Percentiles rank a stretch among this genome's conserved stretches.
These are phyloP conservation scores for Cladophialophora psammophila DNA, from an alignment of 2,329 filamentous ascomycete species.

Conservation along the genomic window DNA sequence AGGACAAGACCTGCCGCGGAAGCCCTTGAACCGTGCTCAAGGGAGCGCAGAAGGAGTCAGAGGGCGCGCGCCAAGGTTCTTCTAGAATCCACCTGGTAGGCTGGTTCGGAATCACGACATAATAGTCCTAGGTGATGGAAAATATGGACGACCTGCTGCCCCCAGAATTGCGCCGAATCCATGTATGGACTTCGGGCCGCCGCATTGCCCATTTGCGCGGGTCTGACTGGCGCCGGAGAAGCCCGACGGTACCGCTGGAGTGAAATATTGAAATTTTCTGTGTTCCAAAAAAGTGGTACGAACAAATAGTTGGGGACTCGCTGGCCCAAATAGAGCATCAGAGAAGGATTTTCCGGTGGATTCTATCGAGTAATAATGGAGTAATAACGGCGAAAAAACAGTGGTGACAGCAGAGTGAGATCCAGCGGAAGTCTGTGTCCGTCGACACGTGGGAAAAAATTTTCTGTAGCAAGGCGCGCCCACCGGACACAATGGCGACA, in stretches of 20 bases:
- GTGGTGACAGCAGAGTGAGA: background rate
- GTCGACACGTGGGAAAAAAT: slow-evolving; percentile 32
- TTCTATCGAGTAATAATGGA: slow-evolving; percentile 36
- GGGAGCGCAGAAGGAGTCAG: background rate
- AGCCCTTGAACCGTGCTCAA: background rate
- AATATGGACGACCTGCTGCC: background rate
- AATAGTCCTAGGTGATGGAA: background rate
- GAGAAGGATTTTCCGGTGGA: slow-evolving; percentile 25
- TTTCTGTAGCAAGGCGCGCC: slow-evolving; percentile 18
- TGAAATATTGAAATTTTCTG: slow-evolving; percentile 11
- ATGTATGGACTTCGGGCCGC: slow-evolving; percentile 5
- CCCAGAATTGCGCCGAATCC: background rate
- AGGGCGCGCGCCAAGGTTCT: background rate
- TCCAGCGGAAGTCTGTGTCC: slow-evolving; percentile 19
- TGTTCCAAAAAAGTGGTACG: slow-evolving; percentile 8
- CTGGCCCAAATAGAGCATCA: background rate
- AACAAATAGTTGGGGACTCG: slow-evolving; percentile 4
- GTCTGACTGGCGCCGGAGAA: slow-evolving; percentile 12
- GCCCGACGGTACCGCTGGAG: slow-evolving; percentile 6
- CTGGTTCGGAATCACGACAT: background rate
- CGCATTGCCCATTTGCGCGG: slow-evolving; percentile 1
- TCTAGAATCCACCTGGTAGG: background rate
- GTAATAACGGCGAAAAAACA: slow-evolving; percentile 25
- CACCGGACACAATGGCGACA: slow-evolving; percentile 20
- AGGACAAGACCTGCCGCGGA: background rate